Evolutionary conservation across 2,329 filamentous ascomycete genomes (phyloP).

Genomic region (Pseudofabraea citricarpa): DNA sequence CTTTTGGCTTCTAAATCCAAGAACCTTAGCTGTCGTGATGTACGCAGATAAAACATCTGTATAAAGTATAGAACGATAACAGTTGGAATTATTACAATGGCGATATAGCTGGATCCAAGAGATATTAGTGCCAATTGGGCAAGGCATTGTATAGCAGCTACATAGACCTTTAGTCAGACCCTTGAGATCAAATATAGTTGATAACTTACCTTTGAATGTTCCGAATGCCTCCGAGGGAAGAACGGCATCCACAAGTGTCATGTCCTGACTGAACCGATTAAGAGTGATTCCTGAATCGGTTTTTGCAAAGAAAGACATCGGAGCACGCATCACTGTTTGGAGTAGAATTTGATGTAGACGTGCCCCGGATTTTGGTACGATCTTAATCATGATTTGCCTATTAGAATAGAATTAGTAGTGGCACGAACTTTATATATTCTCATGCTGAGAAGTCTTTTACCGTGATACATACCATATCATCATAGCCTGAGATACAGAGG

Average conservation of each 20-base stretch:
- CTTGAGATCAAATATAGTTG: slow-evolving; percentile 3
- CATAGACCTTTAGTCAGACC: no score
- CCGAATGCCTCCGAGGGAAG: slow-evolving; percentile 12
- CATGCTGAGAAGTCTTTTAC: not conserved
- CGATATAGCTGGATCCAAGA: slow-evolving; percentile 3
- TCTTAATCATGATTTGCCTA: no score
- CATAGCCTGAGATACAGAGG: not conserved
- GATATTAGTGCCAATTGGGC: slow-evolving; percentile 13
- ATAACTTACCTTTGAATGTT: slow-evolving; percentile 3
- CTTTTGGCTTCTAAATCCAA: slow-evolving; percentile 38
- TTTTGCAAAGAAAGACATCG: slow-evolving; percentile 23
- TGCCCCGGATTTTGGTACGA: slow-evolving; percentile 25
- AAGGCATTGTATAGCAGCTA: slow-evolving; percentile 32
- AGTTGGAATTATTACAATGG: slow-evolving; percentile 16
- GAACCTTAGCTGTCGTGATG: slow-evolving; percentile 41
- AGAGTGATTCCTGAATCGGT: slow-evolving; percentile 6
- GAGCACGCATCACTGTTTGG: slow-evolving; percentile 24
- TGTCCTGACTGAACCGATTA: slow-evolving; percentile 15
- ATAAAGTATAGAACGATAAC: slow-evolving; percentile 7
- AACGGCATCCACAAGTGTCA: slow-evolving; percentile 15
- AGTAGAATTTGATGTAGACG: slow-evolving; percentile 27
- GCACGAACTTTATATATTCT: no score
- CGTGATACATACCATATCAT: slow-evolving; percentile 14
- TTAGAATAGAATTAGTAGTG: no score
- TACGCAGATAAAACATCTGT: slow-evolving; percentile 39